Conservation (phyloP, 1,139 yeast genomes). For the Diutina sp. region DNA sequence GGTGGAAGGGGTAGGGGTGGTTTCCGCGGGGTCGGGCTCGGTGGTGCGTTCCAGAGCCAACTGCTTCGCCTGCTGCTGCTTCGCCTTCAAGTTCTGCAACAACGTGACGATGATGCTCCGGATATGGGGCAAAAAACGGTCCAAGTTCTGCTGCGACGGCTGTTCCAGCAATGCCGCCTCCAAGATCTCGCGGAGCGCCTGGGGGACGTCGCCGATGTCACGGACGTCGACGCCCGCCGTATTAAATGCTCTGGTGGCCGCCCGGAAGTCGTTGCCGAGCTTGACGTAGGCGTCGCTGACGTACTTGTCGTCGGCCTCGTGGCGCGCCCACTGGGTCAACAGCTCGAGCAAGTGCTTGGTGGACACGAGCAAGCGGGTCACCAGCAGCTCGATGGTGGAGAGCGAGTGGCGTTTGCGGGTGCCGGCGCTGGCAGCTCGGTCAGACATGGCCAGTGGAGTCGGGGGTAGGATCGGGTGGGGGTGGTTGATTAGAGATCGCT, state of each 20-base stretch:
- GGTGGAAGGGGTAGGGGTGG: not conserved
- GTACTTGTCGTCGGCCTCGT: constrained; percentile 62
- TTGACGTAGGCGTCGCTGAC: constrained; percentile 89
- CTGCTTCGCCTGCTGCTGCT: constrained; percentile 46
- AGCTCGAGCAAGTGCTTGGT: constrained; percentile 81
- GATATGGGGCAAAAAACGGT: constrained; percentile 70
- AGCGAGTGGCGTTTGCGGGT: constrained; percentile 20
- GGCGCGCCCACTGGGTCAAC: constrained; percentile 84
- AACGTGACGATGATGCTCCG: constrained; percentile 78
- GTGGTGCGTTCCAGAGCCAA: constrained; percentile 7
- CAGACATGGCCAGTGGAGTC: not conserved
- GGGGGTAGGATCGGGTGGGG: too few relatives aligned
- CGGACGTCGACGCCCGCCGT: constrained; percentile 58
- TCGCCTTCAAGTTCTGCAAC: constrained; percentile 67
- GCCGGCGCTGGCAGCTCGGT: not conserved
- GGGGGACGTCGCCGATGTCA: constrained; percentile 72
- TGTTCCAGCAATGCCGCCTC: constrained; percentile 82
- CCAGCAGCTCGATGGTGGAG: constrained; percentile 71
- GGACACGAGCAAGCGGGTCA: constrained; percentile 71
- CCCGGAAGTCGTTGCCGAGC: constrained; percentile 86
- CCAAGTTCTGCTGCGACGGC: constrained; percentile 76
- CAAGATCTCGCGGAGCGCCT: constrained; percentile 54
- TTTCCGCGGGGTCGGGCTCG: not conserved
- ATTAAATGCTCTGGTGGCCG: constrained; percentile 65
- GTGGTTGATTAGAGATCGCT: too few relatives aligned